Conservation (phyloP, 2,329 filamentous ascomycete species). For the Cercospora zeae-maydis region DNA sequence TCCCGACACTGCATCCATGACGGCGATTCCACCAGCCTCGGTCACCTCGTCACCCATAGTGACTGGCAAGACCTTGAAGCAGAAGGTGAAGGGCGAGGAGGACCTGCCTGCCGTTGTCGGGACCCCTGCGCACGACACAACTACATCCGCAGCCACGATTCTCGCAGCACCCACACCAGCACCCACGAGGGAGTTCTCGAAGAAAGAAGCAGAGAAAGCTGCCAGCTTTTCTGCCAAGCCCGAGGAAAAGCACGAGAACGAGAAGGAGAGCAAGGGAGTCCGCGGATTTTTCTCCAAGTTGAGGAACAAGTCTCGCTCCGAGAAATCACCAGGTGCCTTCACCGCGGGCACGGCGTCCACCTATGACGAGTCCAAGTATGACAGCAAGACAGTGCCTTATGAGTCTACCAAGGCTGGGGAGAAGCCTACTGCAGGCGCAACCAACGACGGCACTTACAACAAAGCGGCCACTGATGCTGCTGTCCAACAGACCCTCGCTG, state of each 20-base stretch:
- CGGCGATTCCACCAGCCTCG: constrained; percentile 11
- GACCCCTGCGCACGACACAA: not conserved
- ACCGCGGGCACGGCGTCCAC: constrained; percentile 8
- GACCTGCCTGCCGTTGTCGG: constrained; percentile 2
- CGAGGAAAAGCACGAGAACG: constrained; percentile 4
- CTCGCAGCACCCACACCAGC: constrained; percentile 2
- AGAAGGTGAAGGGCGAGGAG: constrained; percentile 1
- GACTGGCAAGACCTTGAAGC: not conserved
- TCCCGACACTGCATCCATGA: constrained; percentile 14
- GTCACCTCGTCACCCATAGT: constrained; percentile 6
- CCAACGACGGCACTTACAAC: constrained; percentile 9
- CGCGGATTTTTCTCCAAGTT: constrained; percentile 33
- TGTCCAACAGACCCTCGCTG: not conserved
- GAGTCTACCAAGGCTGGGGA: constrained; percentile 18
- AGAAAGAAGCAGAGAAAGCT: constrained; percentile 6
- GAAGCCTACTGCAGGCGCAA: constrained; percentile 14
- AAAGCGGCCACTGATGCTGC: constrained; percentile 12
- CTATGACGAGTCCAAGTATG: constrained; percentile 7
- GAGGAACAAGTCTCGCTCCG: constrained; percentile 22
- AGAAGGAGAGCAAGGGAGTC: constrained; percentile 26
- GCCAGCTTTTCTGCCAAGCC: constrained; percentile 2
- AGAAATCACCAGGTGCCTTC: constrained; percentile 19
- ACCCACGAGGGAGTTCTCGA: constrained; percentile 6
- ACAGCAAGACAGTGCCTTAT: constrained; percentile 14
- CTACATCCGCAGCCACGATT: not conserved